Evolutionary conservation across 768 basidiomycete genomes (phyloP), one percentile per base, ranked within the genome.

Genomic region (Tricholomella constricta): DNA sequence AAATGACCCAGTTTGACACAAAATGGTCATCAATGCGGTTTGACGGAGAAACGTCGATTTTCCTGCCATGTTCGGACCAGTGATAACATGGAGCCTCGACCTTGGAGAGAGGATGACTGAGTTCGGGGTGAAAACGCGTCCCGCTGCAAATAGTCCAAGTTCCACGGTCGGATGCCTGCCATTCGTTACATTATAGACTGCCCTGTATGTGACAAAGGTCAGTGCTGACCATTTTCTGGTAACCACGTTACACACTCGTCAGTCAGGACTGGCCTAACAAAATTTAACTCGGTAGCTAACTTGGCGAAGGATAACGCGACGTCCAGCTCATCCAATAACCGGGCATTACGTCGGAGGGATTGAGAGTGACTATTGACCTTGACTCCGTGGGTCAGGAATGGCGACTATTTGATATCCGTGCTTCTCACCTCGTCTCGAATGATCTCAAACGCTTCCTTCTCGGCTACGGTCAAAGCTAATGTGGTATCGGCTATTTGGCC

Each of bases 81-180:
- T 98, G 56, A 98, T 89, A 50, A 82, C 65, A 58, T 96, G 94
- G 9, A 97, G 62, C 25, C 81, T 83, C 14, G 86, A 84, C 11
- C 71, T 62, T 0, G 83, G 73, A 3, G 73, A 73, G 62, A 98
- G 77, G 14, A 73, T 59, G 19, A 94, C 77, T 2, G 87, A 86
- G 67, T 98, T 98, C 0, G 94, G 86, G 1, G 85, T 91, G 68
- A 96, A 98, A 11, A 80, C 75, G 25, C 94, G 84, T 20, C 88
- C 88, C 1, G 82, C 74, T 0, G 77, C 77, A 37, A 94, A 72
- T 4, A 98, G 78, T 12, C 93, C 92, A 5, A 92, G 78, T 72
- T 98, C 96, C 10, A 98, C 95, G 1, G 92, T 88, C 0, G 94
- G 94, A 73, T 98, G 95, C 22, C 95, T 85, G 15, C 94, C 95